Evolutionary conservation across 768 basidiomycete genomes (phyloP).

Genomic region (Tylopilus rubrobrunneus): DNA sequence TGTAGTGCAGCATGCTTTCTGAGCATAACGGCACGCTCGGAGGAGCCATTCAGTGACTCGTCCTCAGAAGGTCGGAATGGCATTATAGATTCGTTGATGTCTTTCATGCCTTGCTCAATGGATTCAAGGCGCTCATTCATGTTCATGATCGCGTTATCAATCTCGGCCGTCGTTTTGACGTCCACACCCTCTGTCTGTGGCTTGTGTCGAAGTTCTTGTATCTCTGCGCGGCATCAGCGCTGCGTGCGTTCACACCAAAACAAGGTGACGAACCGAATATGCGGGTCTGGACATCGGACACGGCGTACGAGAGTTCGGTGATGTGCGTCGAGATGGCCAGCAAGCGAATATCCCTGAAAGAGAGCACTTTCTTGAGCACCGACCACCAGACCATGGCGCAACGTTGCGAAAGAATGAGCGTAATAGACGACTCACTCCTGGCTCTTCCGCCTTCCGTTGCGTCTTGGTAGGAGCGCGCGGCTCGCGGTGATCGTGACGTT

Average conservation of each 20-base stretch:
- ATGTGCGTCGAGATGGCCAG: slow-evolving; percentile 81
- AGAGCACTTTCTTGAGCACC: slow-evolving; percentile 24
- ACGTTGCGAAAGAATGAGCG: slow-evolving; percentile 9
- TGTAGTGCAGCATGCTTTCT: slow-evolving; percentile 72
- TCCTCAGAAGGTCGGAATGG: slow-evolving; percentile 50
- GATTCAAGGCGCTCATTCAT: slow-evolving; percentile 77
- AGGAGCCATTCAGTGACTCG: slow-evolving; percentile 45
- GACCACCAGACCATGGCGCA: slow-evolving; percentile 24
- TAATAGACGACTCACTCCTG: slow-evolving; percentile 56
- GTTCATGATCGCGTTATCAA: slow-evolving; percentile 76
- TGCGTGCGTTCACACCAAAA: slow-evolving; percentile 1
- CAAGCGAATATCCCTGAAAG: slow-evolving; percentile 63
- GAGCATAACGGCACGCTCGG: slow-evolving; percentile 42
- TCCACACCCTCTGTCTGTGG: slow-evolving; percentile 56
- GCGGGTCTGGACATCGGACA: slow-evolving; percentile 87
- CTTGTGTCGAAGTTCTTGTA: slow-evolving; percentile 89
- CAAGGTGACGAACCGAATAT: slow-evolving; percentile 63
- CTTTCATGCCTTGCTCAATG: slow-evolving; percentile 68
- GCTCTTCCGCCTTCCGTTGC: slow-evolving; percentile 52
- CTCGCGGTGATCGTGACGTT: slow-evolving; percentile 68
- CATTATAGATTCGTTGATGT: slow-evolving; percentile 60
- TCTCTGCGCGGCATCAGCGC: slow-evolving; percentile 49
- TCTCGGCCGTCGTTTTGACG: slow-evolving; percentile 60
- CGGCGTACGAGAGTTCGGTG: slow-evolving; percentile 80
- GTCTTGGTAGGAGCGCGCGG: slow-evolving; percentile 39